Evolutionary conservation across 768 basidiomycete species (phyloP).

Genomic region (Neoboletus brunneissimus): DNA sequence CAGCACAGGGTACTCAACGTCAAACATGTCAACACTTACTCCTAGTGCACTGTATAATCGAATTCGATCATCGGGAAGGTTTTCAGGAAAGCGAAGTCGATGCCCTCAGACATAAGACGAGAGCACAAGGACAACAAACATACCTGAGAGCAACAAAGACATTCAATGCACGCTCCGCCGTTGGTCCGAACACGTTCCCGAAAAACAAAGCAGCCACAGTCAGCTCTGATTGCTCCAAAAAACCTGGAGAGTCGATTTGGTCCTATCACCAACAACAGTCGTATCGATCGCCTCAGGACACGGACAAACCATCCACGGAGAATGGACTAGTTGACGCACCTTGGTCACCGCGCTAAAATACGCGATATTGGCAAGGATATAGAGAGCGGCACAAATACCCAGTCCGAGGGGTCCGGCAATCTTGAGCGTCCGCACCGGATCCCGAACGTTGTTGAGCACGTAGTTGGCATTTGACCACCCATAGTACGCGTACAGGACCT

Average conservation of each 20-base stretch:
- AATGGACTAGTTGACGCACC: conserved; percentile 8
- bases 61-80: not conserved
- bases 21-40: conserved; percentile 11
- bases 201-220: conserved; percentile 63
- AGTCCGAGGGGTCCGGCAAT: no score
- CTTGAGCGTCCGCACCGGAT: conserved; percentile 57
- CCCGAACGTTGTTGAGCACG: conserved; percentile 43
- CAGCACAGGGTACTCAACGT: not conserved
- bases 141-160: conserved; percentile 53
- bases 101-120: no score
- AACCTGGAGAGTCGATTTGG: conserved; percentile 47
- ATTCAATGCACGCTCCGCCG: not conserved
- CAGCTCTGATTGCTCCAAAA: no score
- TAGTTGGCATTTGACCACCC: conserved; percentile 61
- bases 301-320: not conserved
- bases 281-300: not conserved
- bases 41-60: conserved; percentile 33
- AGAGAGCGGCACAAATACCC: conserved; percentile 50
- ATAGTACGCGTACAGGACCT: conserved; percentile 46
- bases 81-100: not conserved
- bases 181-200: conserved; percentile 51
- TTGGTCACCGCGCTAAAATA: conserved; percentile 44
- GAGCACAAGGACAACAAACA: not conserved
- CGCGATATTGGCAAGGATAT: conserved; percentile 55
- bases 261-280: conserved; percentile 20